phyloP scores from a whole-genome alignment of 306 rosid species.

The Quercus parvula region DNA sequence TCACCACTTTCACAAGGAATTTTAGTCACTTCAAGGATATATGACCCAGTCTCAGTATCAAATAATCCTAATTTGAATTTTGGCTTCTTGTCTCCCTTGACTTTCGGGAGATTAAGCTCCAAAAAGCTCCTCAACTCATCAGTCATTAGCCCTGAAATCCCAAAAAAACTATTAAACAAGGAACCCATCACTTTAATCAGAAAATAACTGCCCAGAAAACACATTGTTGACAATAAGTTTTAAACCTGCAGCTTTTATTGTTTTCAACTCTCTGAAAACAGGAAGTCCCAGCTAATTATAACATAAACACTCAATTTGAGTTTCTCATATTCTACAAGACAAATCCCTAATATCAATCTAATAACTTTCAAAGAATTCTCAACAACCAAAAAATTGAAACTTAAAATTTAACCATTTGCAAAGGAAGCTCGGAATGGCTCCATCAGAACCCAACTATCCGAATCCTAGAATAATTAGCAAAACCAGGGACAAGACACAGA shows the following conservation, averaged over 20 bases:
- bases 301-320: neutral
- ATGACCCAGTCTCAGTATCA: slow-evolving; percentile 86
- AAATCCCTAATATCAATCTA: neutral
- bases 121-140: slow-evolving; percentile 79
- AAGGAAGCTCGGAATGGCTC: neutral
- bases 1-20: slow-evolving; percentile 90
- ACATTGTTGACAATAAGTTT: neutral
- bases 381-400: too few species aligned
- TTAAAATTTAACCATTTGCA: neutral
- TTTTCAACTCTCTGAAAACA: neutral
- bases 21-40: slow-evolving; percentile 65
- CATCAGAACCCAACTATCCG: neutral
- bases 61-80: slow-evolving; percentile 78
- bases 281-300: neutral
- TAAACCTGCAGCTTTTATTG: neutral
- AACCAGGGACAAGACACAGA: neutral
- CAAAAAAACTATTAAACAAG: slow-evolving; percentile 2
- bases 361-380: neutral
- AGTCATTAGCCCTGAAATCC: slow-evolving; percentile 64
- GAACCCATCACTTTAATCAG: neutral
- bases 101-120: slow-evolving; percentile 82
- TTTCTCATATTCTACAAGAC: neutral
- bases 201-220: neutral
- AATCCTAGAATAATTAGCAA: neutral
- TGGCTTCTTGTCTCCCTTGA: slow-evolving; percentile 77